These are phyloP conservation scores for Stevia rebaudiana DNA, from an alignment of 140 eudicot genomes.

Conservation along the genomic window DNA sequence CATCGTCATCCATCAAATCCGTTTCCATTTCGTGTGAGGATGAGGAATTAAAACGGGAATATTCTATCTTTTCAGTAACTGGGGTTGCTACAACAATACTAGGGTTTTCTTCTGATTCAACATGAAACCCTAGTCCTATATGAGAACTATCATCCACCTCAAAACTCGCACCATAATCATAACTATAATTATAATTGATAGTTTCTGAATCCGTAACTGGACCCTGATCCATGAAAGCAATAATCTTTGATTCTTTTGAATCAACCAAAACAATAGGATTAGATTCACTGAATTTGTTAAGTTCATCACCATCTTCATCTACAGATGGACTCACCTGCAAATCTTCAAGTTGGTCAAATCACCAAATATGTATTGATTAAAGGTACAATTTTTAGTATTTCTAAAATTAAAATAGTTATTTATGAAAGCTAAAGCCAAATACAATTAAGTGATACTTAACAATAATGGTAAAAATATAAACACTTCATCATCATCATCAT, in stretches of 20 bases:
- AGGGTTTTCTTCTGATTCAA: constrained; percentile 38
- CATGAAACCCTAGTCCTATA: constrained; percentile 71
- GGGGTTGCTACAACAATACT: constrained; percentile 22
- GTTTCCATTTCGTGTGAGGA: constrained; percentile 33
- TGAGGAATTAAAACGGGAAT: constrained; percentile 19
- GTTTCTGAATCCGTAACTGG: constrained; percentile 37
- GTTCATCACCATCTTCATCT: constrained; percentile 29
- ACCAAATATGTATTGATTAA: not conserved
- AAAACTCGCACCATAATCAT: constrained; percentile 56
- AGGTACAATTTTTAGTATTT: not conserved
- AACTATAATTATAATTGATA: constrained; percentile 44
- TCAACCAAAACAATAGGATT: constrained; percentile 56
- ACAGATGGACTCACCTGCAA: constrained; percentile 42
- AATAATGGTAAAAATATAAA: too few relatives aligned
- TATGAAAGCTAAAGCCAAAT: not conserved
- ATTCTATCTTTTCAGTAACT: constrained; percentile 31
- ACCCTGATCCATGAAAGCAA: constrained; percentile 57
- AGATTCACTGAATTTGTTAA: constrained; percentile 28
- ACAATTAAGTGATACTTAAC: not conserved
- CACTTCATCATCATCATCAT: not conserved
- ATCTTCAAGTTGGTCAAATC: constrained; percentile 10
- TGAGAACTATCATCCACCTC: constrained; percentile 56
- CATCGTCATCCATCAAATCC: constrained; percentile 31
- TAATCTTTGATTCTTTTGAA: constrained; percentile 43
- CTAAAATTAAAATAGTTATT: too few relatives aligned